Conservation (phyloP, 1,139 yeast species). For the Sugiyamaella novakii region DNA sequence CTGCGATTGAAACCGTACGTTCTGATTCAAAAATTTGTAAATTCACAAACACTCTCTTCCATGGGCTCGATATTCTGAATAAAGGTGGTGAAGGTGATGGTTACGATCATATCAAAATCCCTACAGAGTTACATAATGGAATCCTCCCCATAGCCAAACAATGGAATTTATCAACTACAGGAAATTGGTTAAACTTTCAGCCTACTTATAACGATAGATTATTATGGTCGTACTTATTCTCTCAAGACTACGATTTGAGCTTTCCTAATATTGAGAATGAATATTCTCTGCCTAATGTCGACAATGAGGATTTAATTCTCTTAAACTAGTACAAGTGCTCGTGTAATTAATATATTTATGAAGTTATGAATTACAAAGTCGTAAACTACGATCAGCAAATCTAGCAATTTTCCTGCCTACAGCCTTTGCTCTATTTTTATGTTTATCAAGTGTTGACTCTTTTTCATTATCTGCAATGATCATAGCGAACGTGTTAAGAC, state of each 20-base stretch:
- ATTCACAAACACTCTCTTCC: conserved; percentile 11
- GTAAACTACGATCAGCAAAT: no score
- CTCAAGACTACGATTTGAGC: conserved; percentile 4
- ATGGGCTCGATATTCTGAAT: conserved; percentile 16
- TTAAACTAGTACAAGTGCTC: conserved; percentile 1
- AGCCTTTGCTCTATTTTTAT: not conserved
- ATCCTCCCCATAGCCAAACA: conserved; percentile 14
- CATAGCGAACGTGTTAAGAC: not conserved
- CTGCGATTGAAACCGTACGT: conserved; percentile 15
- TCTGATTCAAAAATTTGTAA: conserved; percentile 13
- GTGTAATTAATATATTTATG: not conserved
- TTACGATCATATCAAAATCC: conserved; percentile 10
- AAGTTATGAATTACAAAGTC: no score
- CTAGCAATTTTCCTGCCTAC: no score
- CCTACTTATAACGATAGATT: conserved; percentile 9
- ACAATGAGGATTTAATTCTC: conserved; percentile 1
- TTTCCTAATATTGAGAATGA: conserved; percentile 2
- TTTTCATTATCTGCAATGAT: not conserved
- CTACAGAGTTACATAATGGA: conserved; percentile 14
- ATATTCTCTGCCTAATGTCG: no score
- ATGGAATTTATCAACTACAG: conserved; percentile 4
- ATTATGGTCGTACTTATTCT: conserved; percentile 7
- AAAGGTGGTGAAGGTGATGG: conserved; percentile 7
- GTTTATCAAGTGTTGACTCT: no score
- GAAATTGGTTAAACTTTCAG: conserved; percentile 6